Conservation (phyloP, 1,284 basidiomycete genomes). For the Microbotryum violaceum region DNA sequence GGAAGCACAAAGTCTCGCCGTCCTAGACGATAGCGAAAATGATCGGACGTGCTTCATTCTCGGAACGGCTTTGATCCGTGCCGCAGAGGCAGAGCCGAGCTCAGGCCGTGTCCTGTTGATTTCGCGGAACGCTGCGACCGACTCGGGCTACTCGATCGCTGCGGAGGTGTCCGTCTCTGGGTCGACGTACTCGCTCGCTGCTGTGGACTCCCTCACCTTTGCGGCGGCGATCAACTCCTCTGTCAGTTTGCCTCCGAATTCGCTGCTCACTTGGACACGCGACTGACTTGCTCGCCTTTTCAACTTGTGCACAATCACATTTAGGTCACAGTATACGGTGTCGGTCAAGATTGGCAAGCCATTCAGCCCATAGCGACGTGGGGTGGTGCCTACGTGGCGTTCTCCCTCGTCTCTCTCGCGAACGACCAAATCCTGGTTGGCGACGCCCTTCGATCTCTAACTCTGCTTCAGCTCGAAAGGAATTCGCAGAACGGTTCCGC, state of each 20-base stretch:
- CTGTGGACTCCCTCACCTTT: conserved; percentile 2
- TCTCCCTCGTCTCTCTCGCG: conserved; percentile 52
- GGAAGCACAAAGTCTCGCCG: conserved; percentile 18
- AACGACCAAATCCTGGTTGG: conserved; percentile 55
- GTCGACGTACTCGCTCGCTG: conserved; percentile 28
- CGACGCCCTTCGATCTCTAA: conserved; percentile 75
- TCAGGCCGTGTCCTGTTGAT: conserved; percentile 24
- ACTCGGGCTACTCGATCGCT: background rate
- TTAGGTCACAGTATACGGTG: conserved; percentile 21
- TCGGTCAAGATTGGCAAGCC: background rate
- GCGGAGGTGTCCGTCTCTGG: conserved; percentile 12
- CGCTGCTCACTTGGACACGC: too few relatives aligned
- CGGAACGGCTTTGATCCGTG: conserved; percentile 19
- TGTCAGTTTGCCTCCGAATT: too few relatives aligned
- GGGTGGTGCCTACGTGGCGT: conserved; percentile 35
- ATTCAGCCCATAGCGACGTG: conserved; percentile 26
- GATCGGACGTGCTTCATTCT: conserved; percentile 21
- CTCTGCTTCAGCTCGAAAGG: conserved; percentile 50
- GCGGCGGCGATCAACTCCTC: conserved; percentile 32
- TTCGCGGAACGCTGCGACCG: background rate
- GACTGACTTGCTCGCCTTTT: too few relatives aligned
- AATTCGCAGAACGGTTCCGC: too few relatives aligned
- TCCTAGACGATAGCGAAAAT: background rate
- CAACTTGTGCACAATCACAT: too few relatives aligned
- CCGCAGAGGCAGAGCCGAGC: conserved; percentile 15